Base-by-base conservation (phyloP, 495 filamentous ascomycete species). In the Sphaerosporella brunnea region DNA sequence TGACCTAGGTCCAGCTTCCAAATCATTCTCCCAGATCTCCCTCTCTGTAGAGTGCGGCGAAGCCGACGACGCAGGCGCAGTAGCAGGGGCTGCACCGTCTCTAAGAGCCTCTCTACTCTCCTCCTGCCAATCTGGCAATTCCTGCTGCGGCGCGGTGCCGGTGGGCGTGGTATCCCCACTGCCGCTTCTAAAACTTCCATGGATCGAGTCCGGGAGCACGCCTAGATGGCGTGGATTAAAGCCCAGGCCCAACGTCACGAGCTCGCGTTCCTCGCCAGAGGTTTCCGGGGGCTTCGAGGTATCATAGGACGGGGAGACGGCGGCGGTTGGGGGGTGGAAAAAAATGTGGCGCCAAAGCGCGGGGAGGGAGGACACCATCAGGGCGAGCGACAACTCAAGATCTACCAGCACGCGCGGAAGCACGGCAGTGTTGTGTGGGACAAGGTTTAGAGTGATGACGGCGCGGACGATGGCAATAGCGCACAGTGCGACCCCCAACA, bases 171-270 rank as follows among this genome's bases (percentile, higher is more conserved):
- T 5, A 5, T 32, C 28, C 28, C 28, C 28, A 32, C 28, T 40
- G 2, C 20, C 37, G 37, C 37, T 43, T 18, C 40, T 24, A 11
- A 43, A 43, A 26, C 40, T 43, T 11, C 40, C 24, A 7, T 40
- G 37, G 13, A 43, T 43, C 1, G 40, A 43, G 18, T 43, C 40
- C 21, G 40, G 40, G 2, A 43, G 24, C 9, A 43, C 40, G 13
- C 40, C 40, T 8, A 43, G 40, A n/a, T 24, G 24, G 13, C 40
- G 9, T 25, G 40, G 40, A 26, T 43, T 23, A 11, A 43, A 43
- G 20, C 35, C 16, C 4, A 7, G 15, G 15, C 2, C 20, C 11
- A 26, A 23, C 13, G 40, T n/a, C 2, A 25, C 40, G 2, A 26
- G 40, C 10, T 24, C 40, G 2, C 40, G 21, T 11, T n/a, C 23